These are phyloP conservation scores for Lentinus tigrinus DNA, from an alignment of 768 basidiomycete species.

Conservation along the genomic window DNA sequence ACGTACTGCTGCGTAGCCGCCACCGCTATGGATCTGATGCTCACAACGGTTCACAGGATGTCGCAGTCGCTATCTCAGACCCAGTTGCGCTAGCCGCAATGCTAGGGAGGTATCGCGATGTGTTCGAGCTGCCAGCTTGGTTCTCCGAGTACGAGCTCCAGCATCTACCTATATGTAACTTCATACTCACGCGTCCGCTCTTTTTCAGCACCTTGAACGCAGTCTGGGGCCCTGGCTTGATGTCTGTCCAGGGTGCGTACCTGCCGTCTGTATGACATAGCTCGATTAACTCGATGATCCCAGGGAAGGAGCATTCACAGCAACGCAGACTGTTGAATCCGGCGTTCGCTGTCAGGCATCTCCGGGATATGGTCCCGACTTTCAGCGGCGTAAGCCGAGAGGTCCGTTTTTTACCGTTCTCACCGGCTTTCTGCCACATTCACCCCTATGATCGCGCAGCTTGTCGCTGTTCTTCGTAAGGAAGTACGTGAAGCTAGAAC, in stretches of 20 bases:
- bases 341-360: neutral
- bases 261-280: neutral
- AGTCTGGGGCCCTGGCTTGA: conserved; percentile 1
- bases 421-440: neutral
- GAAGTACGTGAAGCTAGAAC: neutral
- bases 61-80: conserved; percentile 4
- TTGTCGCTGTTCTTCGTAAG: neutral
- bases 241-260: neutral
- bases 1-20: neutral
- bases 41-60: neutral
- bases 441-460: neutral
- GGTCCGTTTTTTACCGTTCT: neutral
- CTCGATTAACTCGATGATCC: neutral
- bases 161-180: neutral
- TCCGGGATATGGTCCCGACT: conserved; percentile 3
- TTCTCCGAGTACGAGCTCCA: neutral
- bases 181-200: neutral
- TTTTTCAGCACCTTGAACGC: neutral
- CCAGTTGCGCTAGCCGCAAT: neutral
- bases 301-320: neutral
- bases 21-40: too few relatives aligned
- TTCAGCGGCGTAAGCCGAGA: neutral
- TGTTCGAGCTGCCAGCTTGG: neutral
- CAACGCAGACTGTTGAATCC: conserved; percentile 8
- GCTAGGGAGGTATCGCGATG: neutral